Base-by-base conservation (phyloP, 208 protist species). In the Herpetomonas muscarum region DNA sequence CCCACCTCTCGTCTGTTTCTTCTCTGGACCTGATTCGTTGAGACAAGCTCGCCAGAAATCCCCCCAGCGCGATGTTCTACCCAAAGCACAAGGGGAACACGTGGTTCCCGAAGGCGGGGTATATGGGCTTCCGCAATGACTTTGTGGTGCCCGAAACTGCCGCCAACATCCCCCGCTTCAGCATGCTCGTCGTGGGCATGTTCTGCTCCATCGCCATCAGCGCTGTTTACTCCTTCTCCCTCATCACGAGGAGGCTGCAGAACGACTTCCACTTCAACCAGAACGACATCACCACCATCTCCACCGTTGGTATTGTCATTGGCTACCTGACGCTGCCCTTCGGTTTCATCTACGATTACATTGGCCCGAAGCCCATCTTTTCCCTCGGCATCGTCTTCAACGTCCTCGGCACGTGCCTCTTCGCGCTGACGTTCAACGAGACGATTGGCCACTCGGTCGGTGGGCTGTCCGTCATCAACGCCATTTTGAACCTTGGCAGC, bases 301-400 rank as follows among this genome's bases (percentile, higher is more conserved):
- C 63, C 9, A 84, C 76, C 21, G 68, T 84, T n/a, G 76, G 76
- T 21, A 76, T 76, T 46, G 76, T 76, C 9, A 56, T 78, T 63
- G 76, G 76, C 24, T 79, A 79, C 52, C 63, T 79, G 24, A 79
- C 67, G 13, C 32, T 84, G 10, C 76, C 76, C 13, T 78, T 76
- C 57, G 71, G 76, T 36, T 67, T 76, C 34, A 73, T 84, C 39
- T 84, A 70, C 51, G 76, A 84, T 48, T 79, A 76, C 61, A 34
- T 74, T 36, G 76, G 76, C 19, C 76, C 76, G n/a, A 78, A 76
- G 59, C 66, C 70, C 32, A 68, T 82, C 41, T 78, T 78, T 22
- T 31, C 59, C 6, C 51, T 77, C 24, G 76, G 61, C 19, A 64
- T 78, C 42, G 32, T 75, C 52, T 46, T 62, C 32, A 78, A 65